These are phyloP conservation scores for Mrakia blollopis DNA, from an alignment of 768 basidiomycete genomes.

Conservation along the genomic window DNA sequence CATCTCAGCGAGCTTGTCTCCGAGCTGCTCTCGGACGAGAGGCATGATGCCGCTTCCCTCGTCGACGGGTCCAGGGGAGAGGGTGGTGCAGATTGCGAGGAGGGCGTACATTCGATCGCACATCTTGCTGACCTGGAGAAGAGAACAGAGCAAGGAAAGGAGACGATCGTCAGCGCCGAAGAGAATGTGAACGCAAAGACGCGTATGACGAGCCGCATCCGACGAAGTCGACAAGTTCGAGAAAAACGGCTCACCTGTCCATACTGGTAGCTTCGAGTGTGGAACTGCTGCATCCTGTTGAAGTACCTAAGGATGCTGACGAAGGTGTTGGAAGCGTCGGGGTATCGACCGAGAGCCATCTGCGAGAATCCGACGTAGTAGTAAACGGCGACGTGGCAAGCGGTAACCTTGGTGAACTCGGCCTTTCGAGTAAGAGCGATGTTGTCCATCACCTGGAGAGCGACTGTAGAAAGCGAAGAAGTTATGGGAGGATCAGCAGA, in stretches of 20 bases:
- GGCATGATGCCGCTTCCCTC: conserved; percentile 75
- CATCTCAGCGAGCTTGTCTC: conserved; percentile 86
- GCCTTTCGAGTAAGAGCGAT: conserved; percentile 65
- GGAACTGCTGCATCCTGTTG: conserved; percentile 91
- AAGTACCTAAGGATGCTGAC: conserved; percentile 91
- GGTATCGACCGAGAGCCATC: conserved; percentile 86
- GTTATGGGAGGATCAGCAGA: neutral
- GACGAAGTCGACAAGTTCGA: too few relatives aligned
- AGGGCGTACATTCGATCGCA: conserved; percentile 97
- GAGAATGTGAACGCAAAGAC: neutral
- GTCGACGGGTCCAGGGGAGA: conserved; percentile 87
- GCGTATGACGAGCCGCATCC: neutral
- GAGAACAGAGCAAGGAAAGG: neutral
- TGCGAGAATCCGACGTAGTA: conserved; percentile 98
- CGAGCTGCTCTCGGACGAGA: conserved; percentile 84
- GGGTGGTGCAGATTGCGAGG: conserved; percentile 85
- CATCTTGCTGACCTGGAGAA: conserved; percentile 80
- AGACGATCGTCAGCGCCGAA: conserved; percentile 2
- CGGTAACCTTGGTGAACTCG: conserved; percentile 56
- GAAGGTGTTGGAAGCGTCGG: conserved; percentile 91
- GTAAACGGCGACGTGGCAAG: conserved; percentile 40
- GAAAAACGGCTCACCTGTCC: conserved; percentile 60
- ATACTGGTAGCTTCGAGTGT: conserved; percentile 93
- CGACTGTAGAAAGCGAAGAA: conserved; percentile 57
- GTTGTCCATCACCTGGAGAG: conserved; percentile 88